These are phyloP conservation scores for Chalciporus pseudorubinellus DNA, from an alignment of 768 basidiomycete species.

Conservation along the genomic window DNA sequence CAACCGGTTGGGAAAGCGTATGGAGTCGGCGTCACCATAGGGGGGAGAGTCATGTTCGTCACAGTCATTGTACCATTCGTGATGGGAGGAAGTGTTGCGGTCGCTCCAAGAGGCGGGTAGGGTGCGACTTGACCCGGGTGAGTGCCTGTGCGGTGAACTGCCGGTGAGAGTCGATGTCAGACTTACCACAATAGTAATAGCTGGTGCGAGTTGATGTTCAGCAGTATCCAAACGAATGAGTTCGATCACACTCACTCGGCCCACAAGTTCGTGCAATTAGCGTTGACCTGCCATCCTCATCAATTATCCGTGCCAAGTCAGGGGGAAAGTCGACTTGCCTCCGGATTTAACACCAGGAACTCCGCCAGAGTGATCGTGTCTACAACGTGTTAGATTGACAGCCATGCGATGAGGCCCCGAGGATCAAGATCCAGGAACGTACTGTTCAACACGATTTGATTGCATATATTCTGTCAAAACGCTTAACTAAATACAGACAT, in stretches of 20 bases:
- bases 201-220: not conserved
- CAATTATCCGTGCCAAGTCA: not conserved
- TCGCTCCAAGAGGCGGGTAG: not conserved
- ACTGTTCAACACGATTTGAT: not conserved
- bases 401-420: not conserved
- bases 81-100: not conserved
- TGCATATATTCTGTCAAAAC: not conserved
- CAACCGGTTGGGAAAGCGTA: not conserved
- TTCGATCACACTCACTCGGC: not conserved
- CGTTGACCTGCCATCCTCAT: not conserved
- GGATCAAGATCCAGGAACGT: not conserved
- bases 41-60: not conserved
- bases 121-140: not conserved
- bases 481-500: not conserved
- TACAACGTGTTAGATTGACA: not conserved
- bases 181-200: not conserved
- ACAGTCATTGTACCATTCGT: not conserved
- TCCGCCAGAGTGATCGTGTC: not conserved
- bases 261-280: not conserved
- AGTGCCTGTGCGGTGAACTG: no score
- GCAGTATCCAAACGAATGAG: not conserved
- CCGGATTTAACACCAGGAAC: not conserved
- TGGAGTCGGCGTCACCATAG: not conserved
- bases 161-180: no score
- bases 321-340: not conserved